Conservation (phyloP, 805 yeast genomes). For the Metschnikowia lunata region DNA sequence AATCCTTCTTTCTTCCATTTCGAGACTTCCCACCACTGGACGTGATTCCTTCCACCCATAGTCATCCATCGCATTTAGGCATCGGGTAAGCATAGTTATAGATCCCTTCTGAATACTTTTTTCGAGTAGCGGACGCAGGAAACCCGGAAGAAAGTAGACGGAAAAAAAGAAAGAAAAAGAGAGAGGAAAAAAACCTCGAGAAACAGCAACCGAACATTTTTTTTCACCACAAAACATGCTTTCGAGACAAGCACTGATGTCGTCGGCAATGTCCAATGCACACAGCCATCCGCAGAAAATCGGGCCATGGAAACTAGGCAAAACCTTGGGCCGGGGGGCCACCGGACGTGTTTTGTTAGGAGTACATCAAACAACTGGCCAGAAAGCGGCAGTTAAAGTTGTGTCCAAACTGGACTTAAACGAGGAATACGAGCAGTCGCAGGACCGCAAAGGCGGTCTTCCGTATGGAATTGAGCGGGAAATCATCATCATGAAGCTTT, state of each 20-base stretch:
- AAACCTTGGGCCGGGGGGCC: slow-evolving; percentile 77
- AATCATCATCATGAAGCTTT: slow-evolving; percentile 92
- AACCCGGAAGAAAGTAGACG: no score
- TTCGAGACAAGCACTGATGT: slow-evolving; percentile 58
- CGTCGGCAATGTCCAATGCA: slow-evolving; percentile 48
- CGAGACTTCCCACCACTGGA: no score
- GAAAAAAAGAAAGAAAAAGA: no score
- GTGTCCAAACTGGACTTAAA: slow-evolving; percentile 61
- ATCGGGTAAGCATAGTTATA: no score
- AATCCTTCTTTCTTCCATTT: background rate
- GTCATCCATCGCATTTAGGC: no score
- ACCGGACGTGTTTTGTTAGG: slow-evolving; percentile 78
- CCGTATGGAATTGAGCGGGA: slow-evolving; percentile 97
- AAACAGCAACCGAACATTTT: no score
- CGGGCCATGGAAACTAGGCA: slow-evolving; percentile 82
- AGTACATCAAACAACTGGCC: slow-evolving; percentile 63
- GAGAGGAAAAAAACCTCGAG: background rate
- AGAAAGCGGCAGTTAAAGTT: slow-evolving; percentile 78
- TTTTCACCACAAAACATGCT: slow-evolving; percentile 7
- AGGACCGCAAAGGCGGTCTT: slow-evolving; percentile 41
- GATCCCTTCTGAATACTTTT: no score
- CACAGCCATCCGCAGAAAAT: slow-evolving; percentile 49
- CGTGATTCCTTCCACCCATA: no score
- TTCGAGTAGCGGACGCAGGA: no score
- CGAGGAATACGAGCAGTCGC: slow-evolving; percentile 28